Conservation (phyloP, 371 early-diverging fungal species). For the Apophysomyces trapeziformis region DNA sequence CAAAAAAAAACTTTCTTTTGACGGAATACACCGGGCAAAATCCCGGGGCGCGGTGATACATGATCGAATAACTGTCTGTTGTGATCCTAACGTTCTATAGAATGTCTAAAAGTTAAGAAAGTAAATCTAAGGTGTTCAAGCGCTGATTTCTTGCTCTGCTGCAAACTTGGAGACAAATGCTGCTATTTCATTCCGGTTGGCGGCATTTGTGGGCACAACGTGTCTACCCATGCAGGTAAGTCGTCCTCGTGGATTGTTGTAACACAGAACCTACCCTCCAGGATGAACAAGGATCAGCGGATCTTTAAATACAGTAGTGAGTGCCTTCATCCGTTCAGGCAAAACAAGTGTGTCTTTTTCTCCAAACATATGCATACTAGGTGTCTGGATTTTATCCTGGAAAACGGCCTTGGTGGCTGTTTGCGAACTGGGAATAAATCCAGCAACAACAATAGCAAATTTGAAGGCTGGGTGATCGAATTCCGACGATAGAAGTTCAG, state of each 20-base stretch:
- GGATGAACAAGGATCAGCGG: constrained; percentile 44
- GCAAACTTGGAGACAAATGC: constrained; percentile 61
- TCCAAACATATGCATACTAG: constrained; percentile 75
- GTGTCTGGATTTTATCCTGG: constrained; percentile 48
- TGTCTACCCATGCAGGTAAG: constrained; percentile 48
- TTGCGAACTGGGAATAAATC: constrained; percentile 54
- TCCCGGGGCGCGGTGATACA: constrained; percentile 7
- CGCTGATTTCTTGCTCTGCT: background rate
- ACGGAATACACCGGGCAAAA: constrained; percentile 1
- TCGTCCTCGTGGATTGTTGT: background rate
- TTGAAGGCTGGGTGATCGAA: constrained; percentile 54
- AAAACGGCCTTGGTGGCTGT: constrained; percentile 45
- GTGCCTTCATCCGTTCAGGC: constrained; percentile 45
- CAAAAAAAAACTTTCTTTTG: background rate
- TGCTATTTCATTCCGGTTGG: constrained; percentile 58
- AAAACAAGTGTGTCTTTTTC: constrained; percentile 55
- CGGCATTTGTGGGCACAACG: constrained; percentile 70
- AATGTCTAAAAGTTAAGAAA: no score
- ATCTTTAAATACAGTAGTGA: constrained; percentile 45
- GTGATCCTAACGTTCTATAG: background rate
- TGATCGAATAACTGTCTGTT: background rate
- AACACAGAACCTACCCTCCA: constrained; percentile 50
- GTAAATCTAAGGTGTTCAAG: no score
- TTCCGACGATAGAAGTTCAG: constrained; percentile 31
- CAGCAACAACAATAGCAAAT: constrained; percentile 66